Conservation (phyloP, 345 rosid genomes). For the Tarenaya hassleriana region DNA sequence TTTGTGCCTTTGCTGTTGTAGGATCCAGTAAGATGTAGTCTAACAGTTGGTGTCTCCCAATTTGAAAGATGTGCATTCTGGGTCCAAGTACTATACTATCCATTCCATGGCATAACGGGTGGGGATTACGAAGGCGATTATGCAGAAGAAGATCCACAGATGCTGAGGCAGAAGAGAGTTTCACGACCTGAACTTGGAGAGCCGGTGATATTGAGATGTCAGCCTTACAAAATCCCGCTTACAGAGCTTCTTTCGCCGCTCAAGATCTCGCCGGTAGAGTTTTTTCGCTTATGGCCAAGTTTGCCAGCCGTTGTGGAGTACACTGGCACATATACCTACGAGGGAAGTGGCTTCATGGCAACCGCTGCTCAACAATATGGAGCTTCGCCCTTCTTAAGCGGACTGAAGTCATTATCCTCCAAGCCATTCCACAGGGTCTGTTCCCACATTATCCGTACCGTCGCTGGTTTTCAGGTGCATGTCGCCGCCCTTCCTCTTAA, state of each 20-base stretch:
- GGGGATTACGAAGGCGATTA: constrained; percentile 89
- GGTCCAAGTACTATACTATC: constrained; percentile 95
- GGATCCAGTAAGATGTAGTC: constrained; percentile 94
- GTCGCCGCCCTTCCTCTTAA: constrained; percentile 1
- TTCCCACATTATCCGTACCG: constrained; percentile 86
- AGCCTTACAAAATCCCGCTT: constrained; percentile 92
- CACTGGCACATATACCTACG: constrained; percentile 80
- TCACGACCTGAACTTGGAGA: constrained; percentile 83
- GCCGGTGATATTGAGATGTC: constrained; percentile 94
- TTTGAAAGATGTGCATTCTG: constrained; percentile 92
- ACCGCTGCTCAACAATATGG: constrained; percentile 98
- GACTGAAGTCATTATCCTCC: constrained; percentile 80
- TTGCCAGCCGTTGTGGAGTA: constrained; percentile 85
- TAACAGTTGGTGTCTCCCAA: constrained; percentile 92
- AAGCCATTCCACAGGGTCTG: constrained; percentile 94
- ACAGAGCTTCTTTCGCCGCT: constrained; percentile 94
- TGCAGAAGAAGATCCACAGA: constrained; percentile 83
- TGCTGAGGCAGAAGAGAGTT: constrained; percentile 74
- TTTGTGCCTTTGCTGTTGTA: constrained; percentile 34
- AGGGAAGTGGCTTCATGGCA: constrained; percentile 98
- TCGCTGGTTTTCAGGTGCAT: constrained; percentile 98
- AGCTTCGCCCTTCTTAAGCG: constrained; percentile 87
- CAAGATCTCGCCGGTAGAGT: constrained; percentile 92
- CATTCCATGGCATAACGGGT: constrained; percentile 85
- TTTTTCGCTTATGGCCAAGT: constrained; percentile 98